phyloP scores from a whole-genome alignment of 805 yeast genomes.

The Candida multigemmis region DNA sequence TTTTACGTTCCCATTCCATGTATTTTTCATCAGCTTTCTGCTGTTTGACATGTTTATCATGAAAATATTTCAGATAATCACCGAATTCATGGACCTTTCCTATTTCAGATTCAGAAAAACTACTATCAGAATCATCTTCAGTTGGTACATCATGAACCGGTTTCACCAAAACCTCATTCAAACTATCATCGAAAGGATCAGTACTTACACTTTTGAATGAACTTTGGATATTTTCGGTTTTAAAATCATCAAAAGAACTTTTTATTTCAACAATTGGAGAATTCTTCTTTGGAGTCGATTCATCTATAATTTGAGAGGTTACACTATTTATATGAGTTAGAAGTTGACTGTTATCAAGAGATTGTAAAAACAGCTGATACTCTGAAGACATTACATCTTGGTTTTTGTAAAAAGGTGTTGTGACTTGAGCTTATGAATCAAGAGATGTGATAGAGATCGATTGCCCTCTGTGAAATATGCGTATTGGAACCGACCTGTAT shows the following conservation, averaged over 20 bases:
- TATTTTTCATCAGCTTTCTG: slow-evolving; percentile 46
- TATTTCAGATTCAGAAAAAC: slow-evolving; percentile 1
- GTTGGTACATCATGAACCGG: not conserved
- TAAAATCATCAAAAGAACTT: slow-evolving; percentile 7
- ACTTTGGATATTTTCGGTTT: slow-evolving; percentile 3
- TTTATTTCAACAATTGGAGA: not conserved
- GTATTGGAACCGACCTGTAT: too few species aligned
- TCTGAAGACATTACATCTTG: too few species aligned
- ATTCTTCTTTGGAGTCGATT: slow-evolving; percentile 1
- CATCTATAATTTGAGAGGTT: slow-evolving; percentile 8
- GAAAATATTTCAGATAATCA: slow-evolving; percentile 58
- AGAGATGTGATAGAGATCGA: too few species aligned
- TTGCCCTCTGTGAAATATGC: too few species aligned
- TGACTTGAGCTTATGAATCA: too few species aligned
- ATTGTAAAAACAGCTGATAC: slow-evolving; percentile 8
- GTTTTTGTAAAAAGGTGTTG: too few species aligned
- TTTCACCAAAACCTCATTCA: slow-evolving; percentile 9
- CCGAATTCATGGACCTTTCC: slow-evolving; percentile 41
- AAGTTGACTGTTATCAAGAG: slow-evolving; percentile 11
- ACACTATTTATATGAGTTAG: slow-evolving; percentile 8
- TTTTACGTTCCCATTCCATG: slow-evolving; percentile 37
- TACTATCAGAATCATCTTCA: not conserved
- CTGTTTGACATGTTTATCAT: slow-evolving; percentile 52
- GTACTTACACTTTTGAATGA: slow-evolving; percentile 5
- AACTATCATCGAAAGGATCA: slow-evolving; percentile 15